phyloP scores from a whole-genome alignment of 2,329 filamentous ascomycete genomes.

The Ampelomyces quisqualis region DNA sequence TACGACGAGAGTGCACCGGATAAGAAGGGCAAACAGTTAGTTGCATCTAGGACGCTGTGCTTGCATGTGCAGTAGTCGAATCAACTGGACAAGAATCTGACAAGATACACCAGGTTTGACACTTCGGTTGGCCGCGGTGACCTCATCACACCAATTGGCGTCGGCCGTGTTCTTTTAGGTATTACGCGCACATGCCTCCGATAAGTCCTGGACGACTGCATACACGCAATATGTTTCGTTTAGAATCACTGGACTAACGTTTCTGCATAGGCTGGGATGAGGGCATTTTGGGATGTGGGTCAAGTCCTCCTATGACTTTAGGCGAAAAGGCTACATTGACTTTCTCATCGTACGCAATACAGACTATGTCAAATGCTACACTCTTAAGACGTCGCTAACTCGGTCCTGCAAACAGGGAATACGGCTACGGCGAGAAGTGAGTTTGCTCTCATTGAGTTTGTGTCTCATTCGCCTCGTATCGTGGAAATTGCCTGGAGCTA shows the following conservation, averaged over 20 bases:
- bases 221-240: slow-evolving; percentile 4
- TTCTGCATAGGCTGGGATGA: slow-evolving; percentile 55
- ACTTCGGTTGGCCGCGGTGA: slow-evolving; percentile 75
- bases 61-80: too few relatives aligned
- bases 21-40: slow-evolving; percentile 71
- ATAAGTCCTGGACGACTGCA: slow-evolving; percentile 3
- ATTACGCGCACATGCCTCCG: too few relatives aligned
- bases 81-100: slow-evolving; percentile 11
- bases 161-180: slow-evolving; percentile 86
- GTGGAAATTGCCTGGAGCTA: too few relatives aligned
- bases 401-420: slow-evolving; percentile 30
- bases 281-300: slow-evolving; percentile 60
- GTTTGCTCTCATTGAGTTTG: slow-evolving; percentile 13
- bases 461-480: not conserved
- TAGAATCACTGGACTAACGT: slow-evolving; percentile 19
- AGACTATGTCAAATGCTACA: not conserved
- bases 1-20: slow-evolving; percentile 64
- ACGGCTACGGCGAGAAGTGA: slow-evolving; percentile 43
- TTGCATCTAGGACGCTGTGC: slow-evolving; percentile 10
- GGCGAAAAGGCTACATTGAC: slow-evolving; percentile 86
- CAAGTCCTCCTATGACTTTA: slow-evolving; percentile 69
- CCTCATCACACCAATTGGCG: slow-evolving; percentile 76
- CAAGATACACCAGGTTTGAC: slow-evolving; percentile 69
- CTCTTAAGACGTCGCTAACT: slow-evolving; percentile 17
- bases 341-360: slow-evolving; percentile 67